A percentile compares a stretch with the other conserved stretches of the same genome.
These are phyloP conservation scores for Omphalotus guepiniiformis DNA, from an alignment of 768 basidiomycete species.

Conservation along the genomic window DNA sequence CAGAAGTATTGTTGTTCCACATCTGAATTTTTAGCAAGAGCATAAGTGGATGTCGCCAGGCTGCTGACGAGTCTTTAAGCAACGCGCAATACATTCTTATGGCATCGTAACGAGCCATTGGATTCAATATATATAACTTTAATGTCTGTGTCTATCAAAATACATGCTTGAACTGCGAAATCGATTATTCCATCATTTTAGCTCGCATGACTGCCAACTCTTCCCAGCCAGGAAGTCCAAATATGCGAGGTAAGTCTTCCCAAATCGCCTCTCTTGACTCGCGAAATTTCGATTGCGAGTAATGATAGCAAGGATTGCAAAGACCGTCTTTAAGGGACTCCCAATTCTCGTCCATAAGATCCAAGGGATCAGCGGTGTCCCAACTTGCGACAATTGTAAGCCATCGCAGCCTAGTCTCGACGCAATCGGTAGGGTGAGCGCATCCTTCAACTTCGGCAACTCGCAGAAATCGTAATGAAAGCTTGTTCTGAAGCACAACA, in stretches of 20 bases:
- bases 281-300: slow-evolving; percentile 16
- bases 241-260: slow-evolving; percentile 27
- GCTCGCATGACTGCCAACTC: slow-evolving; percentile 20
- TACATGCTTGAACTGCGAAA: too few species aligned
- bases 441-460: slow-evolving; percentile 12
- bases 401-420: slow-evolving; percentile 15
- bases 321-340: slow-evolving; percentile 18
- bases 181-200: slow-evolving; percentile 18
- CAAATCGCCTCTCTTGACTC: slow-evolving; percentile 25
- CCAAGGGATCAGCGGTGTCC: slow-evolving; percentile 28
- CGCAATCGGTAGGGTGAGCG: slow-evolving; percentile 18
- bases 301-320: slow-evolving; percentile 18
- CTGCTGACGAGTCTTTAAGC: too few species aligned
- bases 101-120: too few species aligned
- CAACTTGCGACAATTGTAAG: slow-evolving; percentile 19
- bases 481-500: slow-evolving; percentile 2
- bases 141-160: too few species aligned
- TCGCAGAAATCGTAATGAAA: slow-evolving; percentile 14
- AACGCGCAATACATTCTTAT: too few species aligned
- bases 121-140: too few species aligned
- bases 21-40: too few species aligned
- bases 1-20: too few species aligned
- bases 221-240: slow-evolving; percentile 25
- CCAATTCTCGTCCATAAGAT: slow-evolving; percentile 28
- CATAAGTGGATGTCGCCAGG: too few species aligned